A percentile compares a stretch with the other conserved stretches of the same genome.
These are phyloP conservation scores for Vaccinium darrowii DNA, from an alignment of 148 eudicot species.

Conservation along the genomic window DNA sequence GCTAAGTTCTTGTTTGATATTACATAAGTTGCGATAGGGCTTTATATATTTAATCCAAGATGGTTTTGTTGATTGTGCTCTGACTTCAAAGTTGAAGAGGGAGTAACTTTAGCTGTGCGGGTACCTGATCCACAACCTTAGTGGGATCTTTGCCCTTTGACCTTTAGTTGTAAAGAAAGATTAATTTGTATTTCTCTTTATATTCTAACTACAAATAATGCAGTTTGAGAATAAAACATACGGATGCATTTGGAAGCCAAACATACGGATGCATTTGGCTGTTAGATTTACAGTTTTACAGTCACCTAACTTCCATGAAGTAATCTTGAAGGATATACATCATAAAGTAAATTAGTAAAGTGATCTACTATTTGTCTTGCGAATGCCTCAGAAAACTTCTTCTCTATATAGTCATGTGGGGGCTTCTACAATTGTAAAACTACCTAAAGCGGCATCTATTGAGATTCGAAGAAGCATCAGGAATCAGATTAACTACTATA, in stretches of 20 bases:
- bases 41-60: not conserved
- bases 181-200: not conserved
- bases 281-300: not conserved
- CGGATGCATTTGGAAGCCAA: not conserved
- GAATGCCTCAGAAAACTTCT: conserved; percentile 5
- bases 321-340: not conserved
- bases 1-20: conserved; percentile 1
- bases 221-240: not conserved
- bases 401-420: not conserved
- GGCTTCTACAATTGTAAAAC: not conserved
- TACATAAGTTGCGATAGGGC: not conserved
- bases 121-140: not conserved
- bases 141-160: not conserved
- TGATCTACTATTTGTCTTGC: not conserved
- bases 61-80: not conserved
- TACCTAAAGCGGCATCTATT: not conserved
- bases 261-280: not conserved
- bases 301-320: not conserved
- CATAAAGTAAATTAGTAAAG: not conserved
- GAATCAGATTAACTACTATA: not conserved
- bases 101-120: not conserved
- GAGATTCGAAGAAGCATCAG: not conserved
- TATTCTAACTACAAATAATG: not conserved
- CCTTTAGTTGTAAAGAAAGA: not conserved
- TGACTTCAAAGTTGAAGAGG: not conserved